phyloP scores from a whole-genome alignment of 306 rosid genomes.

The Alnus rubra region DNA sequence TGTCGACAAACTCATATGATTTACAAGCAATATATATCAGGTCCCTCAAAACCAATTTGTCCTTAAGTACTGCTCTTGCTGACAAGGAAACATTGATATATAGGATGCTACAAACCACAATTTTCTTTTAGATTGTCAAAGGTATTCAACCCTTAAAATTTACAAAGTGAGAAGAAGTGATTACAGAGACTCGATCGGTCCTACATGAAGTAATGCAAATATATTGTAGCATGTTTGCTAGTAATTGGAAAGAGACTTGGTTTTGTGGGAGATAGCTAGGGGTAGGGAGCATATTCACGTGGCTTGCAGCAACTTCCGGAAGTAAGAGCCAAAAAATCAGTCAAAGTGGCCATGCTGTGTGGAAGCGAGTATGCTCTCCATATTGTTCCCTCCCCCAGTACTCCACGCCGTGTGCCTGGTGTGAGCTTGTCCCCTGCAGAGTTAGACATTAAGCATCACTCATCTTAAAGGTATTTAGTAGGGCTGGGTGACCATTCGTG shows the following conservation, averaged over 20 bases:
- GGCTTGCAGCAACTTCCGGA: not conserved
- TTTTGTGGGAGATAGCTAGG: not conserved
- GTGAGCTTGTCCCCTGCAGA: slow-evolving; percentile 33
- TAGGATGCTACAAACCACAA: not conserved
- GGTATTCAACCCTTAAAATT: not conserved
- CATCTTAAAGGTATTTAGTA: not conserved
- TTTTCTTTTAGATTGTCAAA: not conserved
- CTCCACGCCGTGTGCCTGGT: slow-evolving; percentile 21
- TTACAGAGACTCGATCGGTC: not conserved
- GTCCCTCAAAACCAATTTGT: not conserved
- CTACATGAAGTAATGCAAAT: not conserved
- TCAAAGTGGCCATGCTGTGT: slow-evolving; percentile 8
- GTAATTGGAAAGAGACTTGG: not conserved
- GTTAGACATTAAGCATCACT: slow-evolving; percentile 1
- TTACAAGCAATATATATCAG: not conserved
- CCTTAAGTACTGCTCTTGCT: not conserved
- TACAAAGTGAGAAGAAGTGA: not conserved
- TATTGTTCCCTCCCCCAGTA: slow-evolving; percentile 27
- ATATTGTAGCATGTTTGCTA: not conserved
- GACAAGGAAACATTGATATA: not conserved
- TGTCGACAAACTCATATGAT: not conserved
- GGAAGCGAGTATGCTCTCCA: not conserved
- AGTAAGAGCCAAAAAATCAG: not conserved
- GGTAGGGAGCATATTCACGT: slow-evolving; percentile 4
- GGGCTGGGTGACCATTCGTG: too few species aligned